Conservation (phyloP, 768 basidiomycete species). For the Boletus huronensis region DNA sequence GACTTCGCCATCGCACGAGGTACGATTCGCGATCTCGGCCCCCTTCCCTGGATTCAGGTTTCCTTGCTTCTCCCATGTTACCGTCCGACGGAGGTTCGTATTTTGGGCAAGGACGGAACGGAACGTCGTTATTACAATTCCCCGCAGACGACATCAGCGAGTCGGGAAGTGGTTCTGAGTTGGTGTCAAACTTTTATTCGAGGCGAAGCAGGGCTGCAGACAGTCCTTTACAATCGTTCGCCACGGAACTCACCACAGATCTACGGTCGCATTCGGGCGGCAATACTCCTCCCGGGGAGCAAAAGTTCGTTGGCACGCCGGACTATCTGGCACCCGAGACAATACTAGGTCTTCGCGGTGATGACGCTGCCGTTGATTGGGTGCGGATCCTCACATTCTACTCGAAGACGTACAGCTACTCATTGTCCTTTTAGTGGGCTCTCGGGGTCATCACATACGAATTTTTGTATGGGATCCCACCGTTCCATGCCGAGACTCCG, state of each 20-base stretch:
- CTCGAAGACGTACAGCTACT: conserved; percentile 8
- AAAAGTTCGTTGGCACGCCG: conserved; percentile 96
- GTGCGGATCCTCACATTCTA: conserved; percentile 43
- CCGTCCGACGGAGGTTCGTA: conserved; percentile 74
- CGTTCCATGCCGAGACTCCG: conserved; percentile 96
- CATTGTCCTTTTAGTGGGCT: conserved; percentile 71
- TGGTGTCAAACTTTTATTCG: conserved; percentile 53
- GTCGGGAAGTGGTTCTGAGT: conserved; percentile 81
- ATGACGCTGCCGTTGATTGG: conserved; percentile 97
- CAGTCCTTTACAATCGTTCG: conserved; percentile 84
- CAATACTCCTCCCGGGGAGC: conserved; percentile 75
- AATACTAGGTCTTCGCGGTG: conserved; percentile 91
- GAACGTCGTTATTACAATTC: conserved; percentile 63
- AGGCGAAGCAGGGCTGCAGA: conserved; percentile 53
- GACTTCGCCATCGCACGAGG: conserved; percentile 51
- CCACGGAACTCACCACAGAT: conserved; percentile 79
- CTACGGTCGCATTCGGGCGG: conserved; percentile 64
- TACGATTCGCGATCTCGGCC: conserved; percentile 72
- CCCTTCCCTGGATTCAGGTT: conserved; percentile 76
- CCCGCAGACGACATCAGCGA: conserved; percentile 82
- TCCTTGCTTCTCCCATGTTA: conserved; percentile 73
- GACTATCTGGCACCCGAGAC: conserved; percentile 97
- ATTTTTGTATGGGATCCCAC: conserved; percentile 94
- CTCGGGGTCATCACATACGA: conserved; percentile 98
- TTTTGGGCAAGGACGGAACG: conserved; percentile 68